phyloP scores from a whole-genome alignment of 148 eudicot genomes.

The Polygonum aviculare region DNA sequence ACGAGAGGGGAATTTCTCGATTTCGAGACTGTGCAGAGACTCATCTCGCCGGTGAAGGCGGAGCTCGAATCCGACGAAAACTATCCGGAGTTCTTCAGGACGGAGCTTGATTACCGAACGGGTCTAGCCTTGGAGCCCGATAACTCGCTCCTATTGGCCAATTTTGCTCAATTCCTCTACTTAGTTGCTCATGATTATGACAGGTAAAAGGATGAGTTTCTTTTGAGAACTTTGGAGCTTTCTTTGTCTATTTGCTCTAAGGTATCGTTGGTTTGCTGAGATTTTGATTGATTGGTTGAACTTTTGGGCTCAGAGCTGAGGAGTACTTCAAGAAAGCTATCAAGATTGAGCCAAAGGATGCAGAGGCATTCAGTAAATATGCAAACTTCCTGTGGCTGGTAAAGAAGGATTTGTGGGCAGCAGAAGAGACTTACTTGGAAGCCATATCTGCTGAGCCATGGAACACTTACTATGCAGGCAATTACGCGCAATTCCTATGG shows the following conservation, averaged over 20 bases:
- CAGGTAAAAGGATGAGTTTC: slow-evolving; percentile 39
- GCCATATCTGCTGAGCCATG: slow-evolving; percentile 76
- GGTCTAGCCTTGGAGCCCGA: slow-evolving; percentile 51
- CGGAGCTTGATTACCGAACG: slow-evolving; percentile 50
- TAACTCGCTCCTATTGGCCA: slow-evolving; percentile 58
- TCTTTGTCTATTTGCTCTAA: too few species aligned
- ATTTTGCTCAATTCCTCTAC: slow-evolving; percentile 89
- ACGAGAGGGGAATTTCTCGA: slow-evolving; percentile 37
- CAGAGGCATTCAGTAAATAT: slow-evolving; percentile 76
- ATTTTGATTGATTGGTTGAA: background rate
- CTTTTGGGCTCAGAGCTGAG: slow-evolving; percentile 57
- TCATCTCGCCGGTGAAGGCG: slow-evolving; percentile 67
- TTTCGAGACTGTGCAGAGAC: slow-evolving; percentile 35
- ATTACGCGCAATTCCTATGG: slow-evolving; percentile 87
- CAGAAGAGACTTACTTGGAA: slow-evolving; percentile 82
- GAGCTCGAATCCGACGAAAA: slow-evolving; percentile 35
- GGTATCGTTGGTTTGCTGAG: background rate
- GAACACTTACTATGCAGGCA: slow-evolving; percentile 63
- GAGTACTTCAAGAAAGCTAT: slow-evolving; percentile 77
- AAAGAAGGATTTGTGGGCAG: slow-evolving; percentile 85
- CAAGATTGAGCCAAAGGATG: slow-evolving; percentile 71
- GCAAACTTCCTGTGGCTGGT: slow-evolving; percentile 85
- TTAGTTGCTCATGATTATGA: slow-evolving; percentile 57
- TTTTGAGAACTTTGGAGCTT: background rate
- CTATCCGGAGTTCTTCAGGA: slow-evolving; percentile 36